Evolutionary conservation across 2,329 filamentous ascomycete genomes (phyloP).

Genomic region (Fusarium sp.): DNA sequence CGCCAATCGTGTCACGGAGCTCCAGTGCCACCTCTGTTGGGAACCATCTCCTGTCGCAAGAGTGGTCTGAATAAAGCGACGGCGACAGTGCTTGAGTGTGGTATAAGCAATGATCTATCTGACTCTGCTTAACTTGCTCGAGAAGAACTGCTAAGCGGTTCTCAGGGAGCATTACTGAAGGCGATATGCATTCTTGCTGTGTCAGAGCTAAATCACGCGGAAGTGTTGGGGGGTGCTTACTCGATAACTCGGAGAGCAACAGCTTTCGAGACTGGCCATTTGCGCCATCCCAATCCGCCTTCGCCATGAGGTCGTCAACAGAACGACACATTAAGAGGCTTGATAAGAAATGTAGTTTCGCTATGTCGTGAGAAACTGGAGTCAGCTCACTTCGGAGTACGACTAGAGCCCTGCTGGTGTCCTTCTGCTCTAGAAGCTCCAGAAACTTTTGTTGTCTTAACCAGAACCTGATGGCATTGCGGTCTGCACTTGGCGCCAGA

Average conservation of each 20-base stretch:
- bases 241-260: slow-evolving; percentile 84
- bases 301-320: slow-evolving; percentile 77
- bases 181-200: slow-evolving; percentile 85
- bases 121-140: slow-evolving; percentile 83
- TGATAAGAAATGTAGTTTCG: slow-evolving; percentile 83
- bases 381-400: slow-evolving; percentile 92
- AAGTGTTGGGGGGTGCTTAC: slow-evolving; percentile 60
- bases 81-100: slow-evolving; percentile 84
- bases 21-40: slow-evolving; percentile 78
- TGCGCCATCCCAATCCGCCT: slow-evolving; percentile 88
- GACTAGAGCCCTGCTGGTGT: slow-evolving; percentile 78
- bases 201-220: background rate
- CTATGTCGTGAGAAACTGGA: slow-evolving; percentile 82
- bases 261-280: slow-evolving; percentile 77
- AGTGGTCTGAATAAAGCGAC: slow-evolving; percentile 89
- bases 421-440: slow-evolving; percentile 82
- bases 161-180: slow-evolving; percentile 96
- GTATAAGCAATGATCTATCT: slow-evolving; percentile 86
- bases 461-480: slow-evolving; percentile 85
- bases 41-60: slow-evolving; percentile 83
- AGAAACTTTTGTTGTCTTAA: slow-evolving; percentile 95
- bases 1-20: slow-evolving; percentile 78
- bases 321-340: slow-evolving; percentile 91
- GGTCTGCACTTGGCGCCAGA: slow-evolving; percentile 79
- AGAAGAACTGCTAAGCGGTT: slow-evolving; percentile 85